Conservation (phyloP, 2,329 filamentous ascomycete species). For the Juglanconis oblonga region DNA sequence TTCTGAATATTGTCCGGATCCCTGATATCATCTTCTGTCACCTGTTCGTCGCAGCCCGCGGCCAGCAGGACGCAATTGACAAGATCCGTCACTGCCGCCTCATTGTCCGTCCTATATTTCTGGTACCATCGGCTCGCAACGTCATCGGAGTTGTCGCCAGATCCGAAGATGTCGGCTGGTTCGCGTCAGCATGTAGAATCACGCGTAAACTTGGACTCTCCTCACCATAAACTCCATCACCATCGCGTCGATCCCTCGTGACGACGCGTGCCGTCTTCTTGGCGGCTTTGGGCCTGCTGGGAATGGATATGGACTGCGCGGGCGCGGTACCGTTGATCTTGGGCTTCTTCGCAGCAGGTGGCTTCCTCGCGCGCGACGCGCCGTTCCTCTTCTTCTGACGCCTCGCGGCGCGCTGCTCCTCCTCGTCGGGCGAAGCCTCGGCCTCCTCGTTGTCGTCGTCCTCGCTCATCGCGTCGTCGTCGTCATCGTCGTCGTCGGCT, state of each 20-base stretch:
- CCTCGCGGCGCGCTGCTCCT: slow-evolving; percentile 35
- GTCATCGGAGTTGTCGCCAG: slow-evolving; percentile 52
- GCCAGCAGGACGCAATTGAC: slow-evolving; percentile 67
- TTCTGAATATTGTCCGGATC: slow-evolving; percentile 84
- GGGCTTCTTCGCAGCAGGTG: slow-evolving; percentile 61
- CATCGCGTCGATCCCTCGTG: slow-evolving; percentile 43
- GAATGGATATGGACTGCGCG: slow-evolving; percentile 36
- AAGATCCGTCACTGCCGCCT: slow-evolving; percentile 56
- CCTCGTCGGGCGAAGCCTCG: slow-evolving; percentile 42
- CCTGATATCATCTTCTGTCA: slow-evolving; percentile 79
- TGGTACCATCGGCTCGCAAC: slow-evolving; percentile 60
- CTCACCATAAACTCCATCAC: slow-evolving; percentile 56
- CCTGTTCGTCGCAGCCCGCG: slow-evolving; percentile 75
- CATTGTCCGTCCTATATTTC: slow-evolving; percentile 53
- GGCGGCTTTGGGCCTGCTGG: slow-evolving; percentile 51
- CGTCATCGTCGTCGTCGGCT: slow-evolving; percentile 28
- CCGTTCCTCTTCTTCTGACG: slow-evolving; percentile 27
- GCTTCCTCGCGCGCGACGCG: slow-evolving; percentile 46
- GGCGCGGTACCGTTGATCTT: slow-evolving; percentile 57
- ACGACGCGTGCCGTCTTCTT: slow-evolving; percentile 56
- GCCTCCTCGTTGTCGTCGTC: slow-evolving; percentile 32
- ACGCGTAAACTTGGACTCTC: slow-evolving; percentile 15
- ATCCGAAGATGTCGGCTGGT: slow-evolving; percentile 62
- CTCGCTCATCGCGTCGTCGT: slow-evolving; percentile 18
- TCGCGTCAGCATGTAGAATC: slow-evolving; percentile 23